phyloP scores from a whole-genome alignment of 2,329 filamentous ascomycete genomes.

The Aspergillus calidoustus region DNA sequence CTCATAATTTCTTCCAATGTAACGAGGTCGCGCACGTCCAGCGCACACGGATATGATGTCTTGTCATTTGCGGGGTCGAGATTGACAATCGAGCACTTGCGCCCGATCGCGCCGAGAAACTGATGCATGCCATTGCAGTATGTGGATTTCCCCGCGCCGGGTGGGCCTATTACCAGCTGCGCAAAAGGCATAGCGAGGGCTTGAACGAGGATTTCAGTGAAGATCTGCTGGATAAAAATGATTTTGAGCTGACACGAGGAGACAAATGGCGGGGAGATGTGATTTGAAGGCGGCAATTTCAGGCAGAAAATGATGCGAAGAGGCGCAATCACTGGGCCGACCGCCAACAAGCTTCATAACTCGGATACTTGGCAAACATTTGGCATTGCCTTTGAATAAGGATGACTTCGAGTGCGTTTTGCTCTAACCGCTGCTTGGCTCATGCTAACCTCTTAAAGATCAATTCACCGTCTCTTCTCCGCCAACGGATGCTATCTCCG shows the following conservation, averaged over 20 bases:
- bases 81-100: constrained; percentile 93
- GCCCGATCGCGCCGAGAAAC: constrained; percentile 93
- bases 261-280: constrained; percentile 30
- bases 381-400: constrained; percentile 16
- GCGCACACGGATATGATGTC: constrained; percentile 82
- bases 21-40: constrained; percentile 87
- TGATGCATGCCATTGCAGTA: constrained; percentile 99
- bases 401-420: constrained; percentile 50
- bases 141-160: constrained; percentile 93
- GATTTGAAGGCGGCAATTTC: constrained; percentile 29
- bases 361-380: constrained; percentile 4
- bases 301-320: constrained; percentile 39
- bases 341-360: constrained; percentile 26
- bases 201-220: background rate
- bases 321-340: constrained; percentile 31
- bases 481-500: constrained; percentile 84
- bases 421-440: background rate
- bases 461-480: constrained; percentile 84
- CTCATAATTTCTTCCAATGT: constrained; percentile 95
- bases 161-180: constrained; percentile 92
- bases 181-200: constrained; percentile 58
- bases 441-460: constrained; percentile 41
- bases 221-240: background rate
- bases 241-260: constrained; percentile 1
- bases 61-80: constrained; percentile 96